These are phyloP conservation scores for Terfezia claveryi DNA, from an alignment of 495 filamentous ascomycete species.

Conservation along the genomic window DNA sequence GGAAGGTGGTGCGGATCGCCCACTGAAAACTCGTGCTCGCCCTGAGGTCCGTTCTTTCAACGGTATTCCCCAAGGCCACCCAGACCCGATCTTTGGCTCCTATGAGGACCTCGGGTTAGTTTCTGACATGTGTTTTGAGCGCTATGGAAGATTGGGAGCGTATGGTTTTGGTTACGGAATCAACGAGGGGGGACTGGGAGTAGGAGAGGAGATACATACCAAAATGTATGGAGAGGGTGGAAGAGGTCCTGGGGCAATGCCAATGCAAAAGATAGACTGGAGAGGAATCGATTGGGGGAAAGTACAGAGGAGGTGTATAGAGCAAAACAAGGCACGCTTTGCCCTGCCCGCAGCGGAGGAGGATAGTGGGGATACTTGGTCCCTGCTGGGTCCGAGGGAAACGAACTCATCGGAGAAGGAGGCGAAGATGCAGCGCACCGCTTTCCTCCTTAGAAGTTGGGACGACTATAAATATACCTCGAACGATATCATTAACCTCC, in stretches of 20 bases:
- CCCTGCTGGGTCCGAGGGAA: constrained; percentile 1
- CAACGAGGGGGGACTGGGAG: constrained; percentile 55
- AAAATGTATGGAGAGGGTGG: constrained; percentile 45
- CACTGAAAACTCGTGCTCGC: not conserved
- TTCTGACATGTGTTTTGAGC: constrained; percentile 73
- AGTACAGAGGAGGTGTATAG: constrained; percentile 40
- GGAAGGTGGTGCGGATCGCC: not conserved
- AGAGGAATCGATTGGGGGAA: constrained; percentile 44
- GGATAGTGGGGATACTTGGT: not conserved
- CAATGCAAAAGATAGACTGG: constrained; percentile 33
- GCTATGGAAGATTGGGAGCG: constrained; percentile 67
- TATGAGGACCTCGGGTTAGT: constrained; percentile 58
- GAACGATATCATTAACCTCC: constrained; percentile 48
- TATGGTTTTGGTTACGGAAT: constrained; percentile 74
- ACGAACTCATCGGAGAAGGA: not conserved
- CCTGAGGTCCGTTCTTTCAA: constrained; percentile 15
- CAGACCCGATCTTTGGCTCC: constrained; percentile 59
- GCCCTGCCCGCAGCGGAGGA: constrained; percentile 1
- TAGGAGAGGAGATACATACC: constrained; percentile 57
- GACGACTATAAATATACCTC: constrained; percentile 44
- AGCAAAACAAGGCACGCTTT: constrained; percentile 41
- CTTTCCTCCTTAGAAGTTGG: constrained; percentile 46
- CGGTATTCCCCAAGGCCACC: constrained; percentile 60
- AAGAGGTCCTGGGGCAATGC: constrained; percentile 28
- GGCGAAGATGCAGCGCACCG: constrained; percentile 34